A percentile compares a stretch with the other conserved stretches of the same genome.
phyloP scores from a whole-genome alignment of 805 yeast genomes.

The Yarrowia sp. region DNA sequence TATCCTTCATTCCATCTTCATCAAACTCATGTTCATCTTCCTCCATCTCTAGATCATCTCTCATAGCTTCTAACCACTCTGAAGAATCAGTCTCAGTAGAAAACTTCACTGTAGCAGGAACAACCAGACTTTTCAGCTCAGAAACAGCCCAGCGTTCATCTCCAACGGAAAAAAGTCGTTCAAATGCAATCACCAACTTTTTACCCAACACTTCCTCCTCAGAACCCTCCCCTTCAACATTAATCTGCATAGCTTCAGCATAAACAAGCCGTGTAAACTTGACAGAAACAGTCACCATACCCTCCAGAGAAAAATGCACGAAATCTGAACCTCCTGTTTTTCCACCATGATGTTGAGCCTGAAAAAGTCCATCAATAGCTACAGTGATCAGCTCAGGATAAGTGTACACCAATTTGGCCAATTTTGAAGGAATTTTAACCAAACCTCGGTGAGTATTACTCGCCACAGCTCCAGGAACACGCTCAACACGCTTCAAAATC shows the following conservation, averaged over 20 bases:
- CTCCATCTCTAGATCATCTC: slow-evolving; percentile 27
- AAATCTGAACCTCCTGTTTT: neutral
- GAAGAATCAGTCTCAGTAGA: neutral
- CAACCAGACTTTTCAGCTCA: neutral
- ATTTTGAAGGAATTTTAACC: neutral
- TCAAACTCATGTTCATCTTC: slow-evolving; percentile 19
- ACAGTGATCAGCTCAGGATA: slow-evolving; percentile 1
- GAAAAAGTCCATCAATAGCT: slow-evolving; percentile 1
- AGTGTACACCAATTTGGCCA: slow-evolving; percentile 4
- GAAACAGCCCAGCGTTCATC: slow-evolving; percentile 10
- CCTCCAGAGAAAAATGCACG: neutral
- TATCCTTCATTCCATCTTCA: slow-evolving; percentile 27
- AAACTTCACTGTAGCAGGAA: neutral
- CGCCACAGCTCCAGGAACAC: neutral
- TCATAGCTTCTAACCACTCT: slow-evolving; percentile 7
- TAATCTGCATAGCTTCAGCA: slow-evolving; percentile 9
- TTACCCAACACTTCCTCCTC: neutral
- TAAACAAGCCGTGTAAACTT: slow-evolving; percentile 1
- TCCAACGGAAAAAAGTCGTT: slow-evolving; percentile 2
- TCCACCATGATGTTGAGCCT: slow-evolving; percentile 10
- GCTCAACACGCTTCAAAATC: neutral
- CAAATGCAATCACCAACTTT: slow-evolving; percentile 2
- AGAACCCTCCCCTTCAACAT: neutral
- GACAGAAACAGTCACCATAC: slow-evolving; percentile 27
- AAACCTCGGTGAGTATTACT: neutral